A percentile compares a stretch with the other conserved stretches of the same genome.
Conservation (phyloP, 129 eudicot species). For the sunflower (Helianthus annuus) region DNA sequence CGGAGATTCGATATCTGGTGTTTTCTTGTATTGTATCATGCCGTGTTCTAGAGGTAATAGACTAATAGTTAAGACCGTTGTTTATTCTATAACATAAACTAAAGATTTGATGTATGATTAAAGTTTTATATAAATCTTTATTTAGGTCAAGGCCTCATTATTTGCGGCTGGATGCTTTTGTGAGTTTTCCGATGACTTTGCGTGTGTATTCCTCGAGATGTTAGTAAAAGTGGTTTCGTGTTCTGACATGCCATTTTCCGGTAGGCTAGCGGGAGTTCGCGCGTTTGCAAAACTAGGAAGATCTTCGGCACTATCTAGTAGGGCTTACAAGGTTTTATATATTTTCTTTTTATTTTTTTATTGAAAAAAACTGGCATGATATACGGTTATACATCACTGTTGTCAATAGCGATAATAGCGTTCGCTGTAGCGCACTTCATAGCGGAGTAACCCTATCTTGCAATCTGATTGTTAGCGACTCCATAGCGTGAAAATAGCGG, state of each 20-base stretch:
- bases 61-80: background rate
- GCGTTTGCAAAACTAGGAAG: slow-evolving; percentile 60
- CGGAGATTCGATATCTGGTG: slow-evolving; percentile 62
- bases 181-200: slow-evolving; percentile 77
- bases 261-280: slow-evolving; percentile 63
- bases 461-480: too few species aligned
- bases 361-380: slow-evolving; percentile 6
- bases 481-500: too few species aligned
- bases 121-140: background rate
- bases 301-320: slow-evolving; percentile 52
- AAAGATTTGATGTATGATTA: slow-evolving; percentile 7
- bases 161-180: slow-evolving; percentile 89
- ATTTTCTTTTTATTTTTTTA: background rate
- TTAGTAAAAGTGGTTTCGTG: slow-evolving; percentile 49
- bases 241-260: slow-evolving; percentile 37
- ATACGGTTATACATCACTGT: background rate
- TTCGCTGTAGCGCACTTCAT: too few species aligned
- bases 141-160: slow-evolving; percentile 79
- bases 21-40: slow-evolving; percentile 58
- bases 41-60: slow-evolving; percentile 66
- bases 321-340: slow-evolving; percentile 62
- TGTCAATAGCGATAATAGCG: too few species aligned
- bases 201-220: slow-evolving; percentile 66
- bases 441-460: too few species aligned
- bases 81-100: background rate